These are phyloP conservation scores for Pontederia crassipes DNA, from an alignment of 176 grass and related monocot species.

Conservation along the genomic window DNA sequence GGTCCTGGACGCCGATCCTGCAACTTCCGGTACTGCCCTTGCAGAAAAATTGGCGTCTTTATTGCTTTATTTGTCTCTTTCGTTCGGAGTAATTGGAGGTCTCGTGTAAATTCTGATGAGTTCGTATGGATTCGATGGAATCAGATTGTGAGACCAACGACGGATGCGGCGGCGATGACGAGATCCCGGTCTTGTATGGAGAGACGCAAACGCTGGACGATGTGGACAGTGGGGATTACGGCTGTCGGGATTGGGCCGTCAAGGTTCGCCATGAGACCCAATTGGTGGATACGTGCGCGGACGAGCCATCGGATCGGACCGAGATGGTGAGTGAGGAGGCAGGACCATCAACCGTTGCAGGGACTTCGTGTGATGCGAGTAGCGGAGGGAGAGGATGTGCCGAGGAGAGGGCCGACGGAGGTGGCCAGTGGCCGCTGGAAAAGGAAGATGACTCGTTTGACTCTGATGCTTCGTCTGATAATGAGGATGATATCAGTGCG, in stretches of 20 bases:
- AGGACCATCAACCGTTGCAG: neutral
- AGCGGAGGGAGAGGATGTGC: neutral
- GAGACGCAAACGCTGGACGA: slow-evolving; percentile 15
- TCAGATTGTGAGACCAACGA: neutral
- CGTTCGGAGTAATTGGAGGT: neutral
- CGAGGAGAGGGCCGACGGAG: no score
- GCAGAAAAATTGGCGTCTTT: neutral
- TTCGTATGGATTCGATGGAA: neutral
- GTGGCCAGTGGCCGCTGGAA: neutral
- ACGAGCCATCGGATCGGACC: slow-evolving; percentile 9
- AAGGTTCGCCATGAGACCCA: slow-evolving; percentile 8
- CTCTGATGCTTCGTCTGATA: slow-evolving; percentile 17
- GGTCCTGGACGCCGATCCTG: slow-evolving; percentile 7
- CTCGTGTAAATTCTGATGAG: neutral
- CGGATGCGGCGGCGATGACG: neutral
- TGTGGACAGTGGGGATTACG: neutral
- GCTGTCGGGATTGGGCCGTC: neutral
- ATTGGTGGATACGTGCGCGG: neutral
- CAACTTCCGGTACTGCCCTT: neutral
- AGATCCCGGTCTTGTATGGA: slow-evolving; percentile 2
- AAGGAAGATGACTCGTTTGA: slow-evolving; percentile 2
- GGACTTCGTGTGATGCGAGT: neutral
- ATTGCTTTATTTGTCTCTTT: neutral
- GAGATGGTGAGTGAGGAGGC: slow-evolving; percentile 11
- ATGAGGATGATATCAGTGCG: neutral